Percentiles rank a stretch among this genome's conserved stretches.
phyloP scores from a whole-genome alignment of 2,329 filamentous ascomycete species.

The Monosporascus sp. region DNA sequence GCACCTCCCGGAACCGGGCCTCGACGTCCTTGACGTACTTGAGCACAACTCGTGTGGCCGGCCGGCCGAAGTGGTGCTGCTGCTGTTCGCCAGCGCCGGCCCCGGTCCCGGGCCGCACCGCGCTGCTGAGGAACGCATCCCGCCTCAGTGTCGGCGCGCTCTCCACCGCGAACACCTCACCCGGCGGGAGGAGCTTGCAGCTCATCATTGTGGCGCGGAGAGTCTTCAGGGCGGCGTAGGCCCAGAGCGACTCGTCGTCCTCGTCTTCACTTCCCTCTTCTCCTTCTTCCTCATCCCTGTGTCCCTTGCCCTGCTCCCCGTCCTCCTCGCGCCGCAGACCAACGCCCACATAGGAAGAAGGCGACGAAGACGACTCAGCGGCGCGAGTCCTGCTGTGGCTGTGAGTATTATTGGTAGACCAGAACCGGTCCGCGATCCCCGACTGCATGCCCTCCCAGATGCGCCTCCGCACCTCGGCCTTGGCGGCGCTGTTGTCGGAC shows the following conservation, averaged over 20 bases:
- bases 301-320: neutral
- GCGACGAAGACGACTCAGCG: no score
- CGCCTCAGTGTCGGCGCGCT: slow-evolving; percentile 61
- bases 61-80: slow-evolving; percentile 49
- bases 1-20: slow-evolving; percentile 61
- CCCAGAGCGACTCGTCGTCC: slow-evolving; percentile 52
- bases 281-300: slow-evolving; percentile 47
- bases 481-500: slow-evolving; percentile 61
- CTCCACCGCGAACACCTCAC: slow-evolving; percentile 70
- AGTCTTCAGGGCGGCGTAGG: slow-evolving; percentile 59
- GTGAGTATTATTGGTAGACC: slow-evolving; percentile 43
- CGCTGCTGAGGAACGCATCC: slow-evolving; percentile 51
- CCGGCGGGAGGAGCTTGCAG: slow-evolving; percentile 66
- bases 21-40: slow-evolving; percentile 69
- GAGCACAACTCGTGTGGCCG: slow-evolving; percentile 63
- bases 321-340: neutral
- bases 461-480: slow-evolving; percentile 59
- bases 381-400: slow-evolving; percentile 14
- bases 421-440: slow-evolving; percentile 52
- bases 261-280: slow-evolving; percentile 20
- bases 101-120: slow-evolving; percentile 18
- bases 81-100: neutral
- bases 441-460: slow-evolving; percentile 61
- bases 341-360: no score
- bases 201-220: slow-evolving; percentile 63